These are phyloP conservation scores for Naganishia friedmannii DNA, from an alignment of 768 basidiomycete species.

Conservation along the genomic window DNA sequence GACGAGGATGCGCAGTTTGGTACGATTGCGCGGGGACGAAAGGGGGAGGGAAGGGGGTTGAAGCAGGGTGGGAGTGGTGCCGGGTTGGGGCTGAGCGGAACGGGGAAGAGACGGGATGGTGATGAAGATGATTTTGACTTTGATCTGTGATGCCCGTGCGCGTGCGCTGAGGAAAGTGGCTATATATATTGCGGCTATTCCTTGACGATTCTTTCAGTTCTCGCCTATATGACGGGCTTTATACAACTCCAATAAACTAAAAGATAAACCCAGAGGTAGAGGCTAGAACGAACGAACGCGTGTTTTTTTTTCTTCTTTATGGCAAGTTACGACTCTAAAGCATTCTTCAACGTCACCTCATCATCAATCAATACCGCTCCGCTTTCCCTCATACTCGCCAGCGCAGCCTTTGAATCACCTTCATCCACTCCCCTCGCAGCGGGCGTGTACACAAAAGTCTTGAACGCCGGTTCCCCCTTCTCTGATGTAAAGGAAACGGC, in stretches of 20 bases:
- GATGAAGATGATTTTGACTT: conserved; percentile 69
- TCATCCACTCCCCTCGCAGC: conserved; percentile 34
- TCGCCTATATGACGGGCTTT: too few species aligned
- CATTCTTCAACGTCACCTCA: conserved; percentile 8
- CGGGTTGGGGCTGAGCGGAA: conserved; percentile 34
- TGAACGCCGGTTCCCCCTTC: conserved; percentile 32
- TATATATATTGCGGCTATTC: too few species aligned
- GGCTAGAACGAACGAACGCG: too few species aligned
- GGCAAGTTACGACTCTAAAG: too few species aligned
- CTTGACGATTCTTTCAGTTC: too few species aligned
- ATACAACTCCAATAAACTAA: too few species aligned
- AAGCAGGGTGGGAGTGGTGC: conserved; percentile 50
- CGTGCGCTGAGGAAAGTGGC: too few species aligned
- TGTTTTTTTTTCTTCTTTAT: too few species aligned
- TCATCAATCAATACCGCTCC: conserved; percentile 6
- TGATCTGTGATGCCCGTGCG: conserved; percentile 56
- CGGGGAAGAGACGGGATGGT: conserved; percentile 57
- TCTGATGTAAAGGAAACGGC: conserved; percentile 10
- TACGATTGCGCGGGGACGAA: conserved; percentile 56
- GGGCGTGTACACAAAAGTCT: conserved; percentile 35
- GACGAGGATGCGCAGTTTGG: conserved; percentile 55
- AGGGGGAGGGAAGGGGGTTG: conserved; percentile 34
- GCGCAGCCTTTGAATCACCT: conserved; percentile 27
- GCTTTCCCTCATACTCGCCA: conserved; percentile 1
- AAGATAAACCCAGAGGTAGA: too few species aligned